A percentile compares a stretch with the other conserved stretches of the same genome.
phyloP scores from a whole-genome alignment of 495 filamentous ascomycete genomes.

The Aspergillus conjunctus region DNA sequence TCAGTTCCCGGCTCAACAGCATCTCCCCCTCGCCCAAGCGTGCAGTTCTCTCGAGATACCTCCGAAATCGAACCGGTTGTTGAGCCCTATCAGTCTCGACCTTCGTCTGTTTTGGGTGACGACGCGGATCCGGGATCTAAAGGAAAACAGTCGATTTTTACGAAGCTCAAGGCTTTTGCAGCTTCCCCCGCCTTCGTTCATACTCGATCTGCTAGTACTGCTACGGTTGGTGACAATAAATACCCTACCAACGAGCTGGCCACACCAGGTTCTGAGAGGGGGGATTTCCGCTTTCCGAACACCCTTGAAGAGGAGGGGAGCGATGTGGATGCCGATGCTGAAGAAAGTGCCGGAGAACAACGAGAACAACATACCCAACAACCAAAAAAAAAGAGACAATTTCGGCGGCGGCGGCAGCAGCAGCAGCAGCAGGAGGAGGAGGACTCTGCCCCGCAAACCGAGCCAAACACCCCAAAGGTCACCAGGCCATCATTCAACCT shows the following conservation, averaged over 20 bases:
- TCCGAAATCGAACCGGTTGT: conserved; percentile 41
- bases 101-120: conserved; percentile 59
- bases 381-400: conserved; percentile 49
- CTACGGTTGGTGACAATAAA: conserved; percentile 38
- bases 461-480: conserved; percentile 62
- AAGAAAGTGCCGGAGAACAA: conserved; percentile 61
- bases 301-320: conserved; percentile 64
- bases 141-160: conserved; percentile 66
- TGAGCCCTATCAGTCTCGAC: conserved; percentile 50
- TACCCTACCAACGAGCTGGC: conserved; percentile 31
- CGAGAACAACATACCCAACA: conserved; percentile 39
- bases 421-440: conserved; percentile 51
- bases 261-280: conserved; percentile 50
- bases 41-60: conserved; percentile 64
- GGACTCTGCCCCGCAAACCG: conserved; percentile 57
- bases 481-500: conserved; percentile 48
- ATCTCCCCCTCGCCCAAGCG: conserved; percentile 56
- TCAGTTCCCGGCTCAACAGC: conserved; percentile 41
- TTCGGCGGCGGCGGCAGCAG: conserved; percentile 44
- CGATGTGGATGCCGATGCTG: conserved; percentile 76
- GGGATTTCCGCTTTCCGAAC: conserved; percentile 55
- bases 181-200: conserved; percentile 46
- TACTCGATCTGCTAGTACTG: conserved; percentile 46
- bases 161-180: conserved; percentile 64
- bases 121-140: conserved; percentile 54